These are phyloP conservation scores for Anethum foeniculum DNA, from an alignment of 140 eudicot species.

Conservation along the genomic window DNA sequence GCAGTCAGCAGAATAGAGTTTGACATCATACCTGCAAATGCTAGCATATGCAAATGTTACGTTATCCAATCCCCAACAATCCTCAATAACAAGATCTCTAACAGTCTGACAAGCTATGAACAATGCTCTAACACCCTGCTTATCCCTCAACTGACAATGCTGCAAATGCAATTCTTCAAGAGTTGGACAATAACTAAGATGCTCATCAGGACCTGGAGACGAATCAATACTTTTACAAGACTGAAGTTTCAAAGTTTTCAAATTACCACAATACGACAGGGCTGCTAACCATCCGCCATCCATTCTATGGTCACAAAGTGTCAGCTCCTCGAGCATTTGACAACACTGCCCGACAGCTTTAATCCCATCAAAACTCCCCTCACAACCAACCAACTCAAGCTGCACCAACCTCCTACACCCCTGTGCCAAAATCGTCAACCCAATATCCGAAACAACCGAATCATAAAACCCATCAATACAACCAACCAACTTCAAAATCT, in stretches of 20 bases:
- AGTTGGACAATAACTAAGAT: slow-evolving; percentile 70
- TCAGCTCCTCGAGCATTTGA: slow-evolving; percentile 89
- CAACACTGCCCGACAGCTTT: slow-evolving; percentile 95
- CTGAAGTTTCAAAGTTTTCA: slow-evolving; percentile 77
- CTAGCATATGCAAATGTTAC: slow-evolving; percentile 54
- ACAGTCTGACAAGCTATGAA: slow-evolving; percentile 68
- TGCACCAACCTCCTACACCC: slow-evolving; percentile 75
- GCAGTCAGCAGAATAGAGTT: not conserved
- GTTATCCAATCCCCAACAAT: slow-evolving; percentile 94
- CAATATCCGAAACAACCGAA: slow-evolving; percentile 74
- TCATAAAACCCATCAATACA: slow-evolving; percentile 63
- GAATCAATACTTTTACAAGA: slow-evolving; percentile 65
- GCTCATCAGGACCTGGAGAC: slow-evolving; percentile 78
- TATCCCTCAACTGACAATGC: slow-evolving; percentile 71
- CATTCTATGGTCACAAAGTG: slow-evolving; percentile 59
- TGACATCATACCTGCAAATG: slow-evolving; percentile 62
- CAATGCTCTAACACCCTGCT: slow-evolving; percentile 63
- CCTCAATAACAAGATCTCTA: slow-evolving; percentile 57
- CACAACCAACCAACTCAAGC: slow-evolving; percentile 93
- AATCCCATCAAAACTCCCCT: slow-evolving; percentile 95
- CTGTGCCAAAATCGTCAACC: slow-evolving; percentile 87
- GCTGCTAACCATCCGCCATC: slow-evolving; percentile 98
- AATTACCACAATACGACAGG: slow-evolving; percentile 62
- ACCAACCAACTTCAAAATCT: slow-evolving; percentile 70
- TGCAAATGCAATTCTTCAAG: slow-evolving; percentile 78